A percentile compares a stretch with the other conserved stretches of the same genome.
Evolutionary conservation across 352 stramenopile genomes (phyloP).

Genomic region (Pythium plurisporium): DNA sequence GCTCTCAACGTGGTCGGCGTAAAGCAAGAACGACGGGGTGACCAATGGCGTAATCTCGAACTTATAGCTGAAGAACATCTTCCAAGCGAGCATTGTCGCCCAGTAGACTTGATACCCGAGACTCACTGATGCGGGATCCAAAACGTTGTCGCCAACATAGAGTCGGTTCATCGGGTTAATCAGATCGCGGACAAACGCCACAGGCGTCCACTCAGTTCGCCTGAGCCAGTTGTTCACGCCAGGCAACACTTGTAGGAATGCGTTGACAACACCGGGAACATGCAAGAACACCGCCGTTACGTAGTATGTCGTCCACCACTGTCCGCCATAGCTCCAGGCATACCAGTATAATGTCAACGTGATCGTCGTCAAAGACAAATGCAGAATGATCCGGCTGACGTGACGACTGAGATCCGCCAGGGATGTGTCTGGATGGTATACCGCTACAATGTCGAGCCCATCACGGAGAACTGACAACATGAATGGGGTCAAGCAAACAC

Average conservation of each 20-base stretch:
- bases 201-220: slow-evolving; percentile 52
- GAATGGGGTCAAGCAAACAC: slow-evolving; percentile 90
- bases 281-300: slow-evolving; percentile 47
- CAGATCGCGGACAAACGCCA: slow-evolving; percentile 70
- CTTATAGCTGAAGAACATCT: slow-evolving; percentile 98
- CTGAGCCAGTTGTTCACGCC: slow-evolving; percentile 80
- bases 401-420: slow-evolving; percentile 78
- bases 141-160: slow-evolving; percentile 95
- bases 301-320: slow-evolving; percentile 72
- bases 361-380: slow-evolving; percentile 53
- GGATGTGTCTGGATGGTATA: slow-evolving; percentile 56
- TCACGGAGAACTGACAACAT: slow-evolving; percentile 87
- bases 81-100: slow-evolving; percentile 93
- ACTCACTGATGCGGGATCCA: slow-evolving; percentile 90
- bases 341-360: slow-evolving; percentile 82
- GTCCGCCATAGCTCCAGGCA: slow-evolving; percentile 52
- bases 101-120: slow-evolving; percentile 95
- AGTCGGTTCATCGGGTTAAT: slow-evolving; percentile 96
- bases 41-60: slow-evolving; percentile 97
- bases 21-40: slow-evolving; percentile 93
- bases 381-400: slow-evolving; percentile 76
- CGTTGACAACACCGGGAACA: slow-evolving; percentile 66
- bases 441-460: slow-evolving; percentile 88
- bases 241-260: slow-evolving; percentile 70
- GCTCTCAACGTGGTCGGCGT: slow-evolving; percentile 93